Evolutionary conservation across 2,329 filamentous ascomycete genomes (phyloP).

Genomic region (Cladosporium sp.): DNA sequence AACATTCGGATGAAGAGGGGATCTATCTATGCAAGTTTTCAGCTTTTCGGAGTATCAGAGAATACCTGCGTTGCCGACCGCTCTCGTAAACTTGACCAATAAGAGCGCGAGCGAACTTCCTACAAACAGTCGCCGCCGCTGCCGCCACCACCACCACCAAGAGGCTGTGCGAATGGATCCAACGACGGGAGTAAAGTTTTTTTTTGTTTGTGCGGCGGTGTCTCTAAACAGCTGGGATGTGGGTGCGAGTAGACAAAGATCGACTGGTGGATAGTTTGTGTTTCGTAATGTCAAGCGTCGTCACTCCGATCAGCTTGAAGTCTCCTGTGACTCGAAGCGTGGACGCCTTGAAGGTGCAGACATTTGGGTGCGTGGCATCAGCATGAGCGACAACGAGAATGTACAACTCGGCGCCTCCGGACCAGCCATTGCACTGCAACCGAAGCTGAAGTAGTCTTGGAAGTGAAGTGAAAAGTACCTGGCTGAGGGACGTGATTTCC

Average conservation of each 20-base stretch:
- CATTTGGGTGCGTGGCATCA: not conserved
- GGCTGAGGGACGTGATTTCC: not conserved
- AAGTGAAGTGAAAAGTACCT: not conserved
- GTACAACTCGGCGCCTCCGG: not conserved
- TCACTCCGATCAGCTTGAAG: not conserved
- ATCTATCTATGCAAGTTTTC: constrained; percentile 7
- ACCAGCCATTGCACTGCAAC: not conserved
- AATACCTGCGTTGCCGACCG: not conserved
- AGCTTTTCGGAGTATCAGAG: not conserved
- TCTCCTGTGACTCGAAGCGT: not conserved
- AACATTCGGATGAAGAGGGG: not conserved
- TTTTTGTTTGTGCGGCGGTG: not conserved
- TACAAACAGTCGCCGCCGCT: not conserved
- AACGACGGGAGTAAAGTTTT: not conserved
- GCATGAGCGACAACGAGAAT: not conserved
- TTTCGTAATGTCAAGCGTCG: not conserved
- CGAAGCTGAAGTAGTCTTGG: not conserved
- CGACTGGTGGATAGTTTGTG: not conserved
- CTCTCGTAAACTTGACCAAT: constrained; percentile 2
- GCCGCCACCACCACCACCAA: not conserved
- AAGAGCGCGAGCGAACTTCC: not conserved
- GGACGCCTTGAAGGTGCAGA: not conserved
- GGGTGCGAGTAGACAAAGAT: not conserved
- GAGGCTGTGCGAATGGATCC: not conserved
- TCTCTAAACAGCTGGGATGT: not conserved